These are phyloP conservation scores for Camelina laxa DNA, from an alignment of 345 rosid genomes.

Conservation along the genomic window DNA sequence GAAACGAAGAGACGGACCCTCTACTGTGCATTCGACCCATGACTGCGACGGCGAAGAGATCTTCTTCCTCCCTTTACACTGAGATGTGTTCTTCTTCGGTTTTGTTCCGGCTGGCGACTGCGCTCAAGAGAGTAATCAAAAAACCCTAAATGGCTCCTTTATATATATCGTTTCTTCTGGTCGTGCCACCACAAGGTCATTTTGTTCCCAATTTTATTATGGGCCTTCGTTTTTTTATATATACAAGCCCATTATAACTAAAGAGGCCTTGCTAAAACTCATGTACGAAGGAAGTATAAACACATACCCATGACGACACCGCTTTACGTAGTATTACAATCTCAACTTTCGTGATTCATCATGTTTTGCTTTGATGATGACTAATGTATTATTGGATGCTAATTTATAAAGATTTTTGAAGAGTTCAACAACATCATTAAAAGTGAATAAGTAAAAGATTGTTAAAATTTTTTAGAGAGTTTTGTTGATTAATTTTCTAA, in stretches of 20 bases:
- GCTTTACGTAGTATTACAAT: neutral
- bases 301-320: neutral
- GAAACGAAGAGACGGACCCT: slow-evolving; percentile 41
- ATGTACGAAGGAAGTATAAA: neutral
- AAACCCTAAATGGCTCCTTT: neutral
- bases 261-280: neutral
- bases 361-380: neutral
- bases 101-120: slow-evolving; percentile 25
- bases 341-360: neutral
- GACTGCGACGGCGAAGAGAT: slow-evolving; percentile 17
- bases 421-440: too few species aligned
- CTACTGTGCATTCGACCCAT: slow-evolving; percentile 72
- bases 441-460: too few species aligned
- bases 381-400: too few species aligned
- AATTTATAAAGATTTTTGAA: too few species aligned
- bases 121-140: neutral
- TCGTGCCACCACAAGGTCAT: neutral
- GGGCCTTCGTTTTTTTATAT: neutral
- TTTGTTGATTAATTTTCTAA: too few species aligned
- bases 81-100: slow-evolving; percentile 6
- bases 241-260: neutral
- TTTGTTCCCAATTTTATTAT: neutral
- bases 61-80: neutral
- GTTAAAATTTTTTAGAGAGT: too few species aligned
- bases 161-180: neutral